Base-by-base conservation (phyloP, 495 filamentous ascomycete genomes). In the Pseudotulostoma volvatum region DNA sequence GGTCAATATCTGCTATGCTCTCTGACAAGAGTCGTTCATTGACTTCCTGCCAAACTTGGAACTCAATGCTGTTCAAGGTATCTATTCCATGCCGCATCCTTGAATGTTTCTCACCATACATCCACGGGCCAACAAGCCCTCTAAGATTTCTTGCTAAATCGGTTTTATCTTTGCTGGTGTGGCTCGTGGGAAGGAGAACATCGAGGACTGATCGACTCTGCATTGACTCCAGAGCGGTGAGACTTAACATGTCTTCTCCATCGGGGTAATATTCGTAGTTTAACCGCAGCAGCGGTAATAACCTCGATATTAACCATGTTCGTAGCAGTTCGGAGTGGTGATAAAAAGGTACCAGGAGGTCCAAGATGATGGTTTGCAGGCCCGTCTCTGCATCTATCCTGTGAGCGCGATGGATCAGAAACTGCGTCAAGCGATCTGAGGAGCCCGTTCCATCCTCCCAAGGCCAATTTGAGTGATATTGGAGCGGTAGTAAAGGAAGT, bases 201-300 rank as follows among this genome's bases (percentile, higher is more conserved):
- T 76, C 72, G 16, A 87, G 65, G 1, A 75, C 82, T 19, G 71
- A 65, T 37, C 61, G 56, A 33, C 70, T 74, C 34, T 76, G 72
- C 54, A 64, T 56, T 21, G 54, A 57, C 42, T 63, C 61, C 32
- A 90, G 49, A 0, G 60, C 61, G 38, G 83, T 74, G 14, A 92
- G 58, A 2, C 76, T 74, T 23, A 74, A 59, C 5, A 59, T 47
- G 9, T 64, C 57, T 9, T 66, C 68, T 8, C 69, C 65, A 19
- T 70, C 55, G 0, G 80, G 73, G 44, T 93, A 81, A 49, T 84
- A 90, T 61, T 90, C 84, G 52, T 81, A 81, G 48, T 81, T 81
- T n/a, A 85, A 64, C 37, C 86, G 71, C 11, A 88, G 59, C 1
- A 93, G 64, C 0, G 86, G 86, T 16, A 95, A 61, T 14, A 92